Evolutionary conservation across 1,139 yeast species (phyloP), one percentile per base, ranked within the genome.

Genomic region (Candida sojae): DNA sequence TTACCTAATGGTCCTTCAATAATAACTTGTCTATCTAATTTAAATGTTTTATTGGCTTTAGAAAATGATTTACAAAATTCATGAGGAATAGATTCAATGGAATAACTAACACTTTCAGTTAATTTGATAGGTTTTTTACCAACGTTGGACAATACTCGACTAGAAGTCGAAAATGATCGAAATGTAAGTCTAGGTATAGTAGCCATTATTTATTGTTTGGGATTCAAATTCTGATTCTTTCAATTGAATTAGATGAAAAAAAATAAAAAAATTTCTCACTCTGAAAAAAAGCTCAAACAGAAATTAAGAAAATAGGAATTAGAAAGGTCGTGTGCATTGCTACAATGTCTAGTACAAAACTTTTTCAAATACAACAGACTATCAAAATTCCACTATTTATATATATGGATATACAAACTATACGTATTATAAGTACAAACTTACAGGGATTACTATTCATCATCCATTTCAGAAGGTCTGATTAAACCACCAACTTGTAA

Each of bases 391-490:
- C 37, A 34, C 37, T 34, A 34, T 12, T 13, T 23, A 35, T 35
- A 10, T 8, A 26, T 26, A 26, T 26, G 9, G 2, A 26, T 26
- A 26, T 26, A 26, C 9, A 26, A 26, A 26, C 21, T 34, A 34
- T 34, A 13, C 13, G 37, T 34, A 13, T 34, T 13, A 34, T 34
- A 13, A 35, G n/a, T 36, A 36, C 13, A 23, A 23, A 36, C 39
- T 9, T 23, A 28, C 4, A n/a, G 26, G 17, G 13, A 21, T 35
- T 21, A 35, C 21, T 38, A 47, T 35, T 53, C 55, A 33, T 90
- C 97, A 60, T 89, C 97, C 82, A 92, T 80, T 60, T 93, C 99
- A n/a, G 96, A 85, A 33, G 99, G 99, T 67, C 92, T 93, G 63
- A 93, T 76, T 66, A 93, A 79, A 46, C 99, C 99, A 58, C 98